Evolutionary conservation across 1,284 basidiomycete genomes (phyloP).

Genomic region (Polyporus tsugae): DNA sequence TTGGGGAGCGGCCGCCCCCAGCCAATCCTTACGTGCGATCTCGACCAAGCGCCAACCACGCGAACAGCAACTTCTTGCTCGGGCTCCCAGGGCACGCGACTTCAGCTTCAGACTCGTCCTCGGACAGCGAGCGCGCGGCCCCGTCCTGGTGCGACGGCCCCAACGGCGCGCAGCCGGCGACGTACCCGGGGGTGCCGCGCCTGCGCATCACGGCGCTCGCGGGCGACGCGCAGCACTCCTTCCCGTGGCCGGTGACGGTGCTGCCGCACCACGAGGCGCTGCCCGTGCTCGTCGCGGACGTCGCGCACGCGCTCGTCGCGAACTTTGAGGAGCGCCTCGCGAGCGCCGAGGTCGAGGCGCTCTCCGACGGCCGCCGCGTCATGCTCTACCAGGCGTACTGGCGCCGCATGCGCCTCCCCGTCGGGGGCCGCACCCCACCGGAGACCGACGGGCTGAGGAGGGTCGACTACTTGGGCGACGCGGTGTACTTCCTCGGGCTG

Average conservation of each 20-base stretch:
- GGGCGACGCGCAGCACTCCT: constrained; percentile 52
- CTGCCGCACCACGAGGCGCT: constrained; percentile 43
- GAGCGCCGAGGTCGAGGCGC: constrained; percentile 47
- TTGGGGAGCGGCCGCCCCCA: constrained; percentile 10
- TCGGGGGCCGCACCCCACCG: constrained; percentile 21
- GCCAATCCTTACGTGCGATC: background rate
- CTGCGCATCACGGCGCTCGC: constrained; percentile 61
- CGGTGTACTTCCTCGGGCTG: constrained; percentile 61
- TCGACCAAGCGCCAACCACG: constrained; percentile 16
- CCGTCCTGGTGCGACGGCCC: constrained; percentile 43
- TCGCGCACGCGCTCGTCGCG: constrained; percentile 53
- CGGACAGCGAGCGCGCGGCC: background rate
- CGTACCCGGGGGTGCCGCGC: constrained; percentile 61
- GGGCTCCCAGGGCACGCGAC: background rate
- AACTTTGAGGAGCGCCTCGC: constrained; percentile 56
- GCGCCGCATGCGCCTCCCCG: constrained; percentile 38
- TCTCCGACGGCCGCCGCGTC: constrained; percentile 40
- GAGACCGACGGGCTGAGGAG: constrained; percentile 51
- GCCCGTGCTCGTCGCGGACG: constrained; percentile 57
- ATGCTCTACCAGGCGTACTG: constrained; percentile 40
- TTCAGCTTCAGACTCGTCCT: background rate
- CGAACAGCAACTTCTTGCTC: background rate
- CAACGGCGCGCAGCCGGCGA: constrained; percentile 63
- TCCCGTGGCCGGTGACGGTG: constrained; percentile 64
- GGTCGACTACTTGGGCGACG: constrained; percentile 60